Conservation (phyloP, 2,329 filamentous ascomycete genomes). For the Colletotrichum godetiae region DNA sequence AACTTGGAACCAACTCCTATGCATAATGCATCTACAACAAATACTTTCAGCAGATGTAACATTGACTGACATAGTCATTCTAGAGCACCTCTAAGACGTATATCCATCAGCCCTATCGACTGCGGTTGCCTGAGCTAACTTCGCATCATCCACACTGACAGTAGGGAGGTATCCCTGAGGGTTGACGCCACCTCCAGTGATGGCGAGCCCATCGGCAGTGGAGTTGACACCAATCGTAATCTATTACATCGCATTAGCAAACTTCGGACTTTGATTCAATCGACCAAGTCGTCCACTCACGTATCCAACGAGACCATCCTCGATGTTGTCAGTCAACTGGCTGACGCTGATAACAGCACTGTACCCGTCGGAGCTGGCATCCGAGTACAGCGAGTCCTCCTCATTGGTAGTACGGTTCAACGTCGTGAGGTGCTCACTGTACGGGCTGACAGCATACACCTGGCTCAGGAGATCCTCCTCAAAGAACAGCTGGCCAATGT, state of each 20-base stretch:
- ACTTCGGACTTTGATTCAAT: no score
- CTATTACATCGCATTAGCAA: no score
- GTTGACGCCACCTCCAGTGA: neutral
- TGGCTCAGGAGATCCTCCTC: constrained; percentile 8
- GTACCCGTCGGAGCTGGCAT: constrained; percentile 52
- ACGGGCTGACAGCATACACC: constrained; percentile 1
- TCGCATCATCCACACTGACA: constrained; percentile 7
- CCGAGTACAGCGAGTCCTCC: constrained; percentile 52
- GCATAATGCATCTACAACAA: neutral
- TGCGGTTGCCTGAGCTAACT: constrained; percentile 10
- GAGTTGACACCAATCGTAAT: no score
- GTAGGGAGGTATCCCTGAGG: constrained; percentile 8
- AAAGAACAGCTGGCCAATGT: neutral
- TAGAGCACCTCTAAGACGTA: neutral
- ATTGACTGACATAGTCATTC: neutral
- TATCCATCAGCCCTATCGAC: constrained; percentile 12
- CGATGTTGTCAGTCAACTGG: constrained; percentile 58
- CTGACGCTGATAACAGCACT: constrained; percentile 65
- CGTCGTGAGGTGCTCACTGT: constrained; percentile 7
- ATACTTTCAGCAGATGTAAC: neutral
- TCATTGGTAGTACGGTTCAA: constrained; percentile 20
- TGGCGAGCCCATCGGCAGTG: no score
- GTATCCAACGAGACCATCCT: constrained; percentile 46
- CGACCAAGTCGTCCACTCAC: no score
- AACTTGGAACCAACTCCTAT: neutral